A percentile compares a stretch with the other conserved stretches of the same genome.
Evolutionary conservation across 208 protist species (phyloP).

Genomic region (Acanthamoeba rhysodes): DNA sequence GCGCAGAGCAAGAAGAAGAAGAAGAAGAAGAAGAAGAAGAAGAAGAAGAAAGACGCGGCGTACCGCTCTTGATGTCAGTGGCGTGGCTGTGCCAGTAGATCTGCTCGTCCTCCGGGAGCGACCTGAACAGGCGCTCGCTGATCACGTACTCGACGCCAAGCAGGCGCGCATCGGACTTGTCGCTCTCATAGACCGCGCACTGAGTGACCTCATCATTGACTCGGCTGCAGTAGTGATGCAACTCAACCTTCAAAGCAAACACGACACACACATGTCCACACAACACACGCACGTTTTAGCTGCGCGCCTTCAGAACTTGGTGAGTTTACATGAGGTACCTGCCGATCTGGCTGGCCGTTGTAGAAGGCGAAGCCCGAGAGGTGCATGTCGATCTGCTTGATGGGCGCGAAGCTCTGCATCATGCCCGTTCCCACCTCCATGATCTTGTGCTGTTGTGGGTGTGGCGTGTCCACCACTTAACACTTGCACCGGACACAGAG

Average conservation of each 20-base stretch:
- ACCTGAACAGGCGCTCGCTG: constrained; percentile 18
- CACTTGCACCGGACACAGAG: neutral
- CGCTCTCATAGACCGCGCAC: constrained; percentile 61
- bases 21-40: no score
- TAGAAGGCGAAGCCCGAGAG: constrained; percentile 64
- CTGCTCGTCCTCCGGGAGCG: neutral
- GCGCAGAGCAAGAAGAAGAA: neutral
- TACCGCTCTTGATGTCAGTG: constrained; percentile 67
- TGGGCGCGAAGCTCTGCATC: constrained; percentile 55
- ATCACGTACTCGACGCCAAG: constrained; percentile 64
- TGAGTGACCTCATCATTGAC: constrained; percentile 57
- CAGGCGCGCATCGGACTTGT: constrained; percentile 23
- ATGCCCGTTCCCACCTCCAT: constrained; percentile 41
- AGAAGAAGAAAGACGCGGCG: no score
- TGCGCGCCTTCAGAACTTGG: no score
- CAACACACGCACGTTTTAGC: neutral
- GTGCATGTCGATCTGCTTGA: constrained; percentile 70
- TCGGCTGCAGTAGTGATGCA: constrained; percentile 61
- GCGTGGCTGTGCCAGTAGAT: constrained; percentile 57
- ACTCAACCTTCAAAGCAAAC: neutral
- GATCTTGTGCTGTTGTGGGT: neutral
- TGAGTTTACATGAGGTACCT: neutral
- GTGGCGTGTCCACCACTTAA: neutral
- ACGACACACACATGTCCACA: neutral
- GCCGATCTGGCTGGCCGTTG: constrained; percentile 15